Percentiles rank a stretch among this genome's conserved stretches.
Evolutionary conservation across 1,284 basidiomycete genomes (phyloP).

Genomic region (Marasmius oreades): DNA sequence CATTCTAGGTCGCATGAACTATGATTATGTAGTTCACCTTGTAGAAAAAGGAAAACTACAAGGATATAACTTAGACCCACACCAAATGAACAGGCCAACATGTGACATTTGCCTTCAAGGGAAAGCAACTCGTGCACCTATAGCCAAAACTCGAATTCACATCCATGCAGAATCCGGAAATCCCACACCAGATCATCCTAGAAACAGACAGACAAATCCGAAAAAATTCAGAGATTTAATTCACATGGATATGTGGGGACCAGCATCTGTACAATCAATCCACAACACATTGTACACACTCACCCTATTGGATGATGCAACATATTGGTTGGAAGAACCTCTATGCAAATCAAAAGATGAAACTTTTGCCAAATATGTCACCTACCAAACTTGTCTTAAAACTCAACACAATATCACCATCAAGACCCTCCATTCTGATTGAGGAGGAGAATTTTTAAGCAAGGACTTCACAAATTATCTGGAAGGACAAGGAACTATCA

Average conservation of each 20-base stretch:
- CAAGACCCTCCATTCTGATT: conserved; percentile 22
- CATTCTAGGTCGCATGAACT: not conserved
- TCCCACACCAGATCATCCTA: too few species aligned
- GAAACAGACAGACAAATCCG: too few species aligned
- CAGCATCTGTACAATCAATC: not conserved
- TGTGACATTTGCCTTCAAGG: not conserved
- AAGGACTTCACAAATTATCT: conserved; percentile 18
- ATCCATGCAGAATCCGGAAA: too few species aligned
- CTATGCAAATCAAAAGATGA: not conserved
- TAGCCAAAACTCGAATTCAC: not conserved
- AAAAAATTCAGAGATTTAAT: not conserved
- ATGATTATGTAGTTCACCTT: not conserved
- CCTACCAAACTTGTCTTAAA: conserved; percentile 12
- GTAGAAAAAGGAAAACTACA: not conserved
- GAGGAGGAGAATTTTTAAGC: conserved; percentile 21
- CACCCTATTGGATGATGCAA: not conserved
- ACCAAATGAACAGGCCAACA: not conserved
- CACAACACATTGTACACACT: not conserved
- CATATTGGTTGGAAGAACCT: not conserved
- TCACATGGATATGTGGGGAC: not conserved
- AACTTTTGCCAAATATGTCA: not conserved
- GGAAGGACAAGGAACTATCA: conserved; percentile 16
- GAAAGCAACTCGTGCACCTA: not conserved
- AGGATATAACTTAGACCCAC: not conserved
- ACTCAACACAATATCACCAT: conserved; percentile 19